A percentile compares a stretch with the other conserved stretches of the same genome.
Evolutionary conservation across 495 filamentous ascomycete genomes (phyloP).

Genomic region (Tuber indicum): DNA sequence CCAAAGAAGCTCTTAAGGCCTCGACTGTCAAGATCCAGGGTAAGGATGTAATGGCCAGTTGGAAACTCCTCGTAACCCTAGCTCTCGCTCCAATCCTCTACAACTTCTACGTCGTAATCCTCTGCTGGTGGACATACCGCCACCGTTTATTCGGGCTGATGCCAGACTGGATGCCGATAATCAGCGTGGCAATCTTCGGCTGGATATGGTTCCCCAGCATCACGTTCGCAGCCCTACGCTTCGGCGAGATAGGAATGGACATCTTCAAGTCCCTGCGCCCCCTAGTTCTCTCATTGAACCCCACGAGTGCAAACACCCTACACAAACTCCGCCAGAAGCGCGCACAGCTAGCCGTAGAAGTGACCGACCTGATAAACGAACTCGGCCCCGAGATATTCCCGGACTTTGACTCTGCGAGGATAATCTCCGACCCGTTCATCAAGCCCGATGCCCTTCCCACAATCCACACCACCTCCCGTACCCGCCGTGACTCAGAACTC

Average conservation of each 20-base stretch:
- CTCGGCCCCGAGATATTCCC: slow-evolving; percentile 94
- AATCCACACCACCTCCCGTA: slow-evolving; percentile 19
- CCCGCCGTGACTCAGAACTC: slow-evolving; percentile 26
- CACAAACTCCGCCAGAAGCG: slow-evolving; percentile 69
- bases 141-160: slow-evolving; percentile 74
- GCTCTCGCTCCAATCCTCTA: slow-evolving; percentile 83
- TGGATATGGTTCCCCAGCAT: slow-evolving; percentile 78
- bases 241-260: slow-evolving; percentile 97
- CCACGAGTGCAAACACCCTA: slow-evolving; percentile 74
- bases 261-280: slow-evolving; percentile 91
- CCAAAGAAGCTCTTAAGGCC: slow-evolving; percentile 79
- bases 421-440: slow-evolving; percentile 55
- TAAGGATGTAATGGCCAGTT: slow-evolving; percentile 93
- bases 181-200: slow-evolving; percentile 62
- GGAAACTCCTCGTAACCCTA: slow-evolving; percentile 91
- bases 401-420: slow-evolving; percentile 80
- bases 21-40: slow-evolving; percentile 93
- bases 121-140: slow-evolving; percentile 70
- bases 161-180: slow-evolving; percentile 73
- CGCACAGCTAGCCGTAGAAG: slow-evolving; percentile 66
- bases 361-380: slow-evolving; percentile 87
- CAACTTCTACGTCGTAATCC: slow-evolving; percentile 63
- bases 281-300: slow-evolving; percentile 79
- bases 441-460: slow-evolving; percentile 25
- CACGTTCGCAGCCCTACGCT: slow-evolving; percentile 88